Conservation (phyloP, 495 filamentous ascomycete species). For the Tuber microsphaerosporum region DNA sequence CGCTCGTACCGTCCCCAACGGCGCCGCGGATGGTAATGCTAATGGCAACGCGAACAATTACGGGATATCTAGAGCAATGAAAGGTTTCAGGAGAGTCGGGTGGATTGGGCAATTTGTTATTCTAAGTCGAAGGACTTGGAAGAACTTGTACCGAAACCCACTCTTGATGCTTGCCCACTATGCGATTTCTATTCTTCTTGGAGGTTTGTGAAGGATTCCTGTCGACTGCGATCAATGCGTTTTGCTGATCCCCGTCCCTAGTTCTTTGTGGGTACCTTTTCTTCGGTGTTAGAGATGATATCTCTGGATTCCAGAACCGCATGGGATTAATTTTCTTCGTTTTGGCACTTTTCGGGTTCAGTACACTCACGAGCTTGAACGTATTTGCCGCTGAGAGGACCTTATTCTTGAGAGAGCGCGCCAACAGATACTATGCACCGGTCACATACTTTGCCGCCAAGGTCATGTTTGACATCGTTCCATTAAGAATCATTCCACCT, state of each 20-base stretch:
- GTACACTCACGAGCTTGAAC: slow-evolving; percentile 83
- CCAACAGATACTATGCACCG: slow-evolving; percentile 96
- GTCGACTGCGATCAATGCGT: background rate
- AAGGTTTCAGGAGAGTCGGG: slow-evolving; percentile 74
- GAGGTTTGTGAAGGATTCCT: slow-evolving; percentile 35
- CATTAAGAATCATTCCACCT: slow-evolving; percentile 84
- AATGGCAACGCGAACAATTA: slow-evolving; percentile 42
- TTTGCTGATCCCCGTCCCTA: background rate
- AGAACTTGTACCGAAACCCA: slow-evolving; percentile 93
- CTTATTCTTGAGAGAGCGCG: slow-evolving; percentile 85
- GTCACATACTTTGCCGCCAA: slow-evolving; percentile 95
- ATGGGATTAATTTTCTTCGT: slow-evolving; percentile 99
- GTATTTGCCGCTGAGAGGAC: slow-evolving; percentile 91
- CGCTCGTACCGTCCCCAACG: slow-evolving; percentile 61
- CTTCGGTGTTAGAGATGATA: slow-evolving; percentile 91
- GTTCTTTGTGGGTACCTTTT: slow-evolving; percentile 93
- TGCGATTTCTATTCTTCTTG: slow-evolving; percentile 92
- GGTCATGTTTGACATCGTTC: slow-evolving; percentile 90
- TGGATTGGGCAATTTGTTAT: slow-evolving; percentile 76
- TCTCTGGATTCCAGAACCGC: slow-evolving; percentile 94
- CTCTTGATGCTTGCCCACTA: slow-evolving; percentile 99
- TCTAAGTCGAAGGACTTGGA: slow-evolving; percentile 85
- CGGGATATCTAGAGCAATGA: slow-evolving; percentile 50
- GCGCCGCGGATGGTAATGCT: slow-evolving; percentile 56
- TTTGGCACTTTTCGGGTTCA: slow-evolving; percentile 91